Conservation (phyloP, 2,329 filamentous ascomycete genomes). For the Sporothrix sp. region DNA sequence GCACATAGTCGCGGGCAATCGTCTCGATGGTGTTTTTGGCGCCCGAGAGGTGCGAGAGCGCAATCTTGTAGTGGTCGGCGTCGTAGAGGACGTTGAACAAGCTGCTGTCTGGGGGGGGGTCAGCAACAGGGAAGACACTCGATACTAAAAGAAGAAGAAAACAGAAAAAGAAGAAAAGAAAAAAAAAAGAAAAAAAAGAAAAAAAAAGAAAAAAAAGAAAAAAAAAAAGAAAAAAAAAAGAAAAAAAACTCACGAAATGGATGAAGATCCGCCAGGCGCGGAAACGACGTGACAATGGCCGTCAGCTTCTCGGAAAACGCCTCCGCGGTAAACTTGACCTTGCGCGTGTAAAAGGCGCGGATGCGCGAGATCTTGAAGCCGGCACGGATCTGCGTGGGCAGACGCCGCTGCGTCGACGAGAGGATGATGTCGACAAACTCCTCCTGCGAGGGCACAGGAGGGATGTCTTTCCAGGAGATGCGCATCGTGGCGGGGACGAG, state of each 20-base stretch:
- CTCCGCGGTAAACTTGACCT: constrained; percentile 97
- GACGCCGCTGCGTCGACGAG: constrained; percentile 79
- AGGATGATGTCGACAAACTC: constrained; percentile 98
- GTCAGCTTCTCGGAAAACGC: constrained; percentile 75
- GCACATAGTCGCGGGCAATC: constrained; percentile 90
- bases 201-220: constrained; percentile 78
- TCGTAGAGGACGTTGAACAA: constrained; percentile 97
- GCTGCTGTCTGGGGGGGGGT: constrained; percentile 40
- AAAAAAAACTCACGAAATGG: constrained; percentile 60
- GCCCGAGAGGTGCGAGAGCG: constrained; percentile 88
- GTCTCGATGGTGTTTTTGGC: constrained; percentile 96
- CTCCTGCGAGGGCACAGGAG: constrained; percentile 80
- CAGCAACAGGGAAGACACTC: too few relatives aligned
- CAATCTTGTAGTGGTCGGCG: constrained; percentile 95
- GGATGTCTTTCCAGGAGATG: constrained; percentile 56
- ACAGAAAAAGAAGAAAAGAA: neutral
- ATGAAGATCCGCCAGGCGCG: constrained; percentile 85
- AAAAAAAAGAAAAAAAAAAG: neutral
- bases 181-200: constrained; percentile 26
- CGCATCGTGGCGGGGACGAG: constrained; percentile 14
- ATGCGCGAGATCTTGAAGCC: constrained; percentile 97
- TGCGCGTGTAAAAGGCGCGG: constrained; percentile 85
- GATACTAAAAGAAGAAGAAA: neutral
- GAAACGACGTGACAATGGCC: constrained; percentile 85
- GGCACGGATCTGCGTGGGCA: constrained; percentile 81